These are phyloP conservation scores for Metschnikowia rubicola DNA, from an alignment of 805 yeast genomes.

Conservation along the genomic window DNA sequence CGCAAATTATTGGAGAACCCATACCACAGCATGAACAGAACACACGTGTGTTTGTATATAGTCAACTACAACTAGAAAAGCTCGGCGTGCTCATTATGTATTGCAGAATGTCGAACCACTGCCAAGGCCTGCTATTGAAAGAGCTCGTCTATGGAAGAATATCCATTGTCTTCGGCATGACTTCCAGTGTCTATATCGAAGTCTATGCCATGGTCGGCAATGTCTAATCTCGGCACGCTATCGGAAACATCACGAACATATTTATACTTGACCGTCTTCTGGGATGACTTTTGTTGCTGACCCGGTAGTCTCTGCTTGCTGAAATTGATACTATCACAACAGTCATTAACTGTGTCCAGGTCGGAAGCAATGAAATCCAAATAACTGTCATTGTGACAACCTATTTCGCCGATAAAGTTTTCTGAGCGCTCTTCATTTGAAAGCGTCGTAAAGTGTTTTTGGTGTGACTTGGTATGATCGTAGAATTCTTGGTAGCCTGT, in stretches of 20 bases:
- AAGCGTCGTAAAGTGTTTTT: neutral
- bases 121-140: conserved; percentile 8
- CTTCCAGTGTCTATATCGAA: neutral
- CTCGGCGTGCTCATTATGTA: too few relatives aligned
- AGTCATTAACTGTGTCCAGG: too few relatives aligned
- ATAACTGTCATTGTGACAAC: too few relatives aligned
- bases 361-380: conserved; percentile 10
- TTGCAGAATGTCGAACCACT: too few relatives aligned
- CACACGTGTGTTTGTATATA: conserved; percentile 5
- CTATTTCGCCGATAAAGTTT: neutral
- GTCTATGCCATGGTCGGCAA: neutral
- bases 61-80: neutral
- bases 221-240: conserved; percentile 1
- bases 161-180: conserved; percentile 1
- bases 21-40: neutral
- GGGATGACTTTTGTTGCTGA: neutral
- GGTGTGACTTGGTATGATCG: conserved; percentile 9
- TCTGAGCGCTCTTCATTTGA: neutral
- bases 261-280: neutral
- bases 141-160: conserved; percentile 22
- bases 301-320: too few relatives aligned
- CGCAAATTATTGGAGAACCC: neutral
- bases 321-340: too few relatives aligned
- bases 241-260: neutral
- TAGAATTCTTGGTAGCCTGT: conserved; percentile 15